Evolutionary conservation across 169 alveolate species (phyloP).

Genomic region (Plasmodium fragile): DNA sequence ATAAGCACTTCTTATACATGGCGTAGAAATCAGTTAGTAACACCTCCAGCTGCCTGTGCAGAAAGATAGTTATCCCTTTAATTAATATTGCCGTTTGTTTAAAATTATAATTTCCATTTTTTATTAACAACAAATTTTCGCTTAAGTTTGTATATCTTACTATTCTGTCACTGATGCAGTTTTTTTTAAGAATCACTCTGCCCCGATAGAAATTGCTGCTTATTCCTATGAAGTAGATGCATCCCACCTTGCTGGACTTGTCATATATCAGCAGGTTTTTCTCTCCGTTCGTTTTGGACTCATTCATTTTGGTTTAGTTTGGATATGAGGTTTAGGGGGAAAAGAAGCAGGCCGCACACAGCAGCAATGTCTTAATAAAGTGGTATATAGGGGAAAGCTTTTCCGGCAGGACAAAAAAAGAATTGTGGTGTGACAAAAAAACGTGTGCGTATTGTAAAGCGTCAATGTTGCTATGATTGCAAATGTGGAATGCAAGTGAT

Average conservation of each 20-base stretch:
- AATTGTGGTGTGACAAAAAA: neutral
- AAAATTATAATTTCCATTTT: slow-evolving; percentile 56
- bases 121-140: slow-evolving; percentile 62
- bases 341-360: neutral
- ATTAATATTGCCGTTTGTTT: slow-evolving; percentile 75
- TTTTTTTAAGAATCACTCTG: slow-evolving; percentile 68
- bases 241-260: slow-evolving; percentile 68
- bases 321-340: neutral
- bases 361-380: neutral
- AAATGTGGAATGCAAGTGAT: neutral
- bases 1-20: slow-evolving; percentile 65
- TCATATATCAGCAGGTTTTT: slow-evolving; percentile 57
- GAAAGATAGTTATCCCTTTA: slow-evolving; percentile 71
- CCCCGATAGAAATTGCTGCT: slow-evolving; percentile 65
- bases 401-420: slow-evolving; percentile 1
- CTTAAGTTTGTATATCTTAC: slow-evolving; percentile 68
- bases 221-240: slow-evolving; percentile 68
- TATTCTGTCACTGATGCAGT: slow-evolving; percentile 45
- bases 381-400: neutral
- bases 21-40: slow-evolving; percentile 59
- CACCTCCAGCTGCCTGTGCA: slow-evolving; percentile 69
- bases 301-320: slow-evolving; percentile 21
- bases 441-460: neutral
- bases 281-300: slow-evolving; percentile 12
- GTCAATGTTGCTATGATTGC: neutral